Base-by-base conservation (phyloP, 2,329 filamentous ascomycete genomes). In the Alternaria panax region DNA sequence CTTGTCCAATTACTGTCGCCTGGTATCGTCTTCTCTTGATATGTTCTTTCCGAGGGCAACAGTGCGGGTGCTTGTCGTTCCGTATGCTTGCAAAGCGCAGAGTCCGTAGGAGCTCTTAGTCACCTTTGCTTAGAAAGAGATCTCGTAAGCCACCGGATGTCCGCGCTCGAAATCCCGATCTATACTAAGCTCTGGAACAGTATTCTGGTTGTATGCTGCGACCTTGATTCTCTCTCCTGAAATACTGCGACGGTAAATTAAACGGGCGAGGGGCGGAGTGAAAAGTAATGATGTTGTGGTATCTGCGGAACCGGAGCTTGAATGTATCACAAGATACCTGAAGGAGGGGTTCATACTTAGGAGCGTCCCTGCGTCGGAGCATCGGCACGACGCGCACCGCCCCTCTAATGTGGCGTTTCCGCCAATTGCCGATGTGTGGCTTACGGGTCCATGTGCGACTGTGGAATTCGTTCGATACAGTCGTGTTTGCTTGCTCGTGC, bases 301-400 rank as follows among this genome's bases (percentile, higher is more conserved):
- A 25, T 52, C 53, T 59, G 56, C 56, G 56, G 56, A 59, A 59
- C 53, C 60, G 60, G 54, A 54, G 45, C 46, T 48, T 48, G 52
- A 16, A 46, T 18, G 54, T 34, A 51, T 59, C 51, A 61, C 59
- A 40, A 53, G 32, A 51, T 32, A 38, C 34, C 38, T 60, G 36
- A 52, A 51, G 51, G 43, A 53, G 63, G 59, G 59, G 40, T 57
- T 42, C 38, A 43, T 48, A 50, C 61, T 61, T 60, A 58, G 56
- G 63, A 43, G 52, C 27, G 38, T 40, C 57, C 63, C 61, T 66
- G 58, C 54, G 40, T 60, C 58, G 58, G 53, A 22, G 45, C 24
- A 25, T 32, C 14, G 20, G 36, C 18, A 4, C 9, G 36, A 38
- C n/a, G 36, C 36, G 36, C 36, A 38, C 36, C 36, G 36, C 7